phyloP scores from a whole-genome alignment of 2,329 filamentous ascomycete species.

The Colletotrichum cereale region DNA sequence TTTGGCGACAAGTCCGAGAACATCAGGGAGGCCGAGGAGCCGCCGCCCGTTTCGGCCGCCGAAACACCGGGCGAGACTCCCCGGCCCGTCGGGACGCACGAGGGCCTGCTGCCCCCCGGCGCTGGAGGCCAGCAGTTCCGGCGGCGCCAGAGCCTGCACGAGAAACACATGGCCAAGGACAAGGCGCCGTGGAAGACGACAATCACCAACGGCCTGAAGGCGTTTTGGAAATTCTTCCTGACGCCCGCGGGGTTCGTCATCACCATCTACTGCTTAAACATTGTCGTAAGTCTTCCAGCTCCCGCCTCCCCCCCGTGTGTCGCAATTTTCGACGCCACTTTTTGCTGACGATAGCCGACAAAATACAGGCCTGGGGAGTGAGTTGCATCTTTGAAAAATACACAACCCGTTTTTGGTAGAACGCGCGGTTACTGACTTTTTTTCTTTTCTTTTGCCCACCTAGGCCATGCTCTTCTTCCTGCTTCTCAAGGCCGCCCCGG shows the following conservation, averaged over 20 bases:
- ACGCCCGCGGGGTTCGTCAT: conserved; percentile 47
- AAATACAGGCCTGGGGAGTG: conserved; percentile 44
- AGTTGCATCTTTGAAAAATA: conserved; percentile 32
- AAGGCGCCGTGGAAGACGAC: conserved; percentile 46
- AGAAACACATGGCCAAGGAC: conserved; percentile 42
- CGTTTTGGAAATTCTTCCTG: conserved; percentile 48
- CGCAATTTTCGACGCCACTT: background rate
- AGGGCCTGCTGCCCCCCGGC: background rate
- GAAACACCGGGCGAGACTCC: background rate
- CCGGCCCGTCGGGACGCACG: background rate
- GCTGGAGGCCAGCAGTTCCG: conserved; percentile 26
- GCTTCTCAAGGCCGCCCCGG: conserved; percentile 44
- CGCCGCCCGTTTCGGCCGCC: background rate
- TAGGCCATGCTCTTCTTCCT: conserved; percentile 49
- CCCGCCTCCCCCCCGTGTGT: background rate
- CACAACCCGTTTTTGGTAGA: too few relatives aligned
- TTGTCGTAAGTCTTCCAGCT: conserved; percentile 43
- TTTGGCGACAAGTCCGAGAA: conserved; percentile 11
- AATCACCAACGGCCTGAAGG: conserved; percentile 44
- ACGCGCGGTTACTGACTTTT: conserved; percentile 11
- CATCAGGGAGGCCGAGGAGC: conserved; percentile 7
- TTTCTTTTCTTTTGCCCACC: too few relatives aligned
- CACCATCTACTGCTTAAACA: conserved; percentile 47
- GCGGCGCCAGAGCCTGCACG: conserved; percentile 42
- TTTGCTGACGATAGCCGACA: conserved; percentile 5